phyloP scores from a whole-genome alignment of 2,329 filamentous ascomycete genomes.

The Drechslerella dactyloides region DNA sequence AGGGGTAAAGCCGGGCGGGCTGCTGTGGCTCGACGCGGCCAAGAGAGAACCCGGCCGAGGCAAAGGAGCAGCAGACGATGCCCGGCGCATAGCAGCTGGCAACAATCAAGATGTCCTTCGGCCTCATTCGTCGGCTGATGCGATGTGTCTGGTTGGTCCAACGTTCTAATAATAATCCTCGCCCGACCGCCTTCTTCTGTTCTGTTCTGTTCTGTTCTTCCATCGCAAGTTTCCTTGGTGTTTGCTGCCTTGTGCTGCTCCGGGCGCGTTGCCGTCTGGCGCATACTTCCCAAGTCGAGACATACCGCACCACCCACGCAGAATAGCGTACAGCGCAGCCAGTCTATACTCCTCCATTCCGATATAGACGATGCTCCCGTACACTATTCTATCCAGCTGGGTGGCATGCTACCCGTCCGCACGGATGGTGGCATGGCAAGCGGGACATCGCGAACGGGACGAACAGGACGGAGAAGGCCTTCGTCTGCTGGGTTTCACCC shows the following conservation, averaged over 20 bases:
- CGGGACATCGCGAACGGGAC: too few relatives aligned
- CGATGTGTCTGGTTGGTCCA: slow-evolving; percentile 34
- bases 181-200: too few relatives aligned
- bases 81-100: slow-evolving; percentile 34
- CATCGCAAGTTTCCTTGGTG: slow-evolving; percentile 1
- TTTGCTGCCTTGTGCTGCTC: slow-evolving; percentile 7
- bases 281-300: too few relatives aligned
- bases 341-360: too few relatives aligned
- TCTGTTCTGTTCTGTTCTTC: too few relatives aligned
- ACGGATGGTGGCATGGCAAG: too few relatives aligned
- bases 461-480: slow-evolving; percentile 1
- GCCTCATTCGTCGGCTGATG: slow-evolving; percentile 47
- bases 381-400: too few relatives aligned
- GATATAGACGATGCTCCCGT: too few relatives aligned
- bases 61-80: slow-evolving; percentile 20
- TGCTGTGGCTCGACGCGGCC: slow-evolving; percentile 42
- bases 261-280: background rate
- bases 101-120: slow-evolving; percentile 17
- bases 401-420: too few relatives aligned
- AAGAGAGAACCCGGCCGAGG: slow-evolving; percentile 20
- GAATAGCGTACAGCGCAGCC: too few relatives aligned
- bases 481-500: slow-evolving; percentile 13
- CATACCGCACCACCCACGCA: too few relatives aligned
- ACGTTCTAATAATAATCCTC: slow-evolving; percentile 48
- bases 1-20: slow-evolving; percentile 16